Percentiles rank a stretch among this genome's conserved stretches.
Evolutionary conservation across 83 land plant species (phyloP).

Genomic region (Isoetes engelmannii): DNA sequence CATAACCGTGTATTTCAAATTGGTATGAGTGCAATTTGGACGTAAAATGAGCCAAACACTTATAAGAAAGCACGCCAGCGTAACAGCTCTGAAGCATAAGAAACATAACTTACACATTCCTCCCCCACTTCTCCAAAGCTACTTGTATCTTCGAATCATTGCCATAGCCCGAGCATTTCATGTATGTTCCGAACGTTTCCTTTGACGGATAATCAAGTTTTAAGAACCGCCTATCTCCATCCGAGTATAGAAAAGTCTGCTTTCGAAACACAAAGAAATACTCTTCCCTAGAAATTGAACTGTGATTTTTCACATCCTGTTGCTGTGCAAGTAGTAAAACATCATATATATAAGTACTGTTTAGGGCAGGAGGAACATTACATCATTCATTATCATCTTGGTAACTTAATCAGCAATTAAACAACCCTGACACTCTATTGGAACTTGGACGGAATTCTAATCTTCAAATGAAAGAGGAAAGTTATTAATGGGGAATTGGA

Average conservation of each 20-base stretch:
- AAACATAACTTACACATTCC: constrained; percentile 63
- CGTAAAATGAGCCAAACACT: too few species aligned
- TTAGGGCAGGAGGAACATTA: too few species aligned
- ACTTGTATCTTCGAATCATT: constrained; percentile 66
- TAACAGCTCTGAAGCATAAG: too few species aligned
- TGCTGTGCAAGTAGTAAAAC: not conserved
- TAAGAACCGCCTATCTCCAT: constrained; percentile 55
- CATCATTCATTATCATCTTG: too few species aligned
- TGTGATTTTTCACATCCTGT: too few species aligned
- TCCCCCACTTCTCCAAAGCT: constrained; percentile 87
- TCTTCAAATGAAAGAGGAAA: too few species aligned
- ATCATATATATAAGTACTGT: not conserved
- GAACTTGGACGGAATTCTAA: too few species aligned
- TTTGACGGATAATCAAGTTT: constrained; percentile 89
- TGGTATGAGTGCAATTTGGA: too few species aligned
- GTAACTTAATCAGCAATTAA: too few species aligned
- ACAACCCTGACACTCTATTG: too few species aligned
- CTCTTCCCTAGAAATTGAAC: constrained; percentile 33
- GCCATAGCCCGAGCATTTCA: constrained; percentile 73
- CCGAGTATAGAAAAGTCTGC: constrained; percentile 72
- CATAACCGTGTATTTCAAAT: too few species aligned
- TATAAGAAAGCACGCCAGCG: too few species aligned
- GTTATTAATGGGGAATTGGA: not conserved
- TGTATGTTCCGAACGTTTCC: constrained; percentile 65
- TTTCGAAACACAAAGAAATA: constrained; percentile 85